phyloP scores from a whole-genome alignment of 208 protist species.

The Tritrichomonas foetus region DNA sequence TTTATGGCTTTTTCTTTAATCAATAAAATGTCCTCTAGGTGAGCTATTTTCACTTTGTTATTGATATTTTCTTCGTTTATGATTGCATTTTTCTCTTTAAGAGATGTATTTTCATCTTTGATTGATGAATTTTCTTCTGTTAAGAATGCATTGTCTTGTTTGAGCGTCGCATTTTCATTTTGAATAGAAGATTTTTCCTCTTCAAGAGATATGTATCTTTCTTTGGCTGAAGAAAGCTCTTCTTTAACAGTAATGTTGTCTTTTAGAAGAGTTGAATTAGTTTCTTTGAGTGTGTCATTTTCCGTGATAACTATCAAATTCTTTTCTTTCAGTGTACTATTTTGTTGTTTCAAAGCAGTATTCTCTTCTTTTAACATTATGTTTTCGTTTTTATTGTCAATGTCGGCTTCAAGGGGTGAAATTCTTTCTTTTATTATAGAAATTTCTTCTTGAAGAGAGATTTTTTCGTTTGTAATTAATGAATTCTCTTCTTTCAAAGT shows the following conservation, averaged over 20 bases:
- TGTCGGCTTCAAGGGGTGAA: too few relatives aligned
- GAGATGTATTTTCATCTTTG: not conserved
- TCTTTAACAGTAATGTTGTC: not conserved
- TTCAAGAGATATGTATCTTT: not conserved
- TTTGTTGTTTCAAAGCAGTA: not conserved
- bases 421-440: too few relatives aligned
- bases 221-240: not conserved
- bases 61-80: too few relatives aligned
- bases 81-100: not conserved
- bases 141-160: not conserved
- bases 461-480: too few relatives aligned
- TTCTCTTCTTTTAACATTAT: not conserved
- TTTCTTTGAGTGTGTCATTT: not conserved
- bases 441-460: too few relatives aligned
- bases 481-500: too few relatives aligned
- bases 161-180: too few relatives aligned
- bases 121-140: not conserved
- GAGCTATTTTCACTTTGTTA: too few relatives aligned
- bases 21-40: too few relatives aligned
- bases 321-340: not conserved
- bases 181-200: too few relatives aligned
- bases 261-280: not conserved
- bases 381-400: too few relatives aligned
- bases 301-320: not conserved
- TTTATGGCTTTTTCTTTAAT: too few relatives aligned